Percentiles rank a stretch among this genome's conserved stretches.
Conservation (phyloP, 108 stramenopile genomes). For the Cylindrotheca closterium region DNA sequence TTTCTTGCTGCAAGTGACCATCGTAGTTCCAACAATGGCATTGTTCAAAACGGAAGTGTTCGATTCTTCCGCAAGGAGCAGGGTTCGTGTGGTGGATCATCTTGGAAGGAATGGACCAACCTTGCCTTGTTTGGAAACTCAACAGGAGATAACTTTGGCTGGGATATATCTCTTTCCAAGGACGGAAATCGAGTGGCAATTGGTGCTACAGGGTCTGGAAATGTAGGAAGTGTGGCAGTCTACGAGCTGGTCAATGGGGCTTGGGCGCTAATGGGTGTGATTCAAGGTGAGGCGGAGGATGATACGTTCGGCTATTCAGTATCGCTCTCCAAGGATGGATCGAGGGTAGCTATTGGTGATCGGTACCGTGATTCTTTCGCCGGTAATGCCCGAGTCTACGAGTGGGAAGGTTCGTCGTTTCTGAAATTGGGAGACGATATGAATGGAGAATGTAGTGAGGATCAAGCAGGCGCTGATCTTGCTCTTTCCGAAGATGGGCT, state of each 20-base stretch:
- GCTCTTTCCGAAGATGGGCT: constrained; percentile 36
- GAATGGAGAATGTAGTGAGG: constrained; percentile 21
- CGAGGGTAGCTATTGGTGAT: constrained; percentile 34
- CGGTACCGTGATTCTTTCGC: constrained; percentile 11
- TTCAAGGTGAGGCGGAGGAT: constrained; percentile 16
- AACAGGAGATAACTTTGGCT: background rate
- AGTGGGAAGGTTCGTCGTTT: background rate
- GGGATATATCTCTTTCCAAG: constrained; percentile 10
- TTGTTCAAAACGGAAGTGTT: background rate
- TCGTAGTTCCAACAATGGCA: background rate
- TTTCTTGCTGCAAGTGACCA: background rate
- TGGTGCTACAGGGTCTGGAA: constrained; percentile 16
- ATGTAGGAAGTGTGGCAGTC: constrained; percentile 18
- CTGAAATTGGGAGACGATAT: constrained; percentile 17
- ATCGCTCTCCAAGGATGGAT: constrained; percentile 30
- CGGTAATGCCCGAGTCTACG: constrained; percentile 25
- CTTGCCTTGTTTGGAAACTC: background rate
- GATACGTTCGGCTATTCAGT: constrained; percentile 47
- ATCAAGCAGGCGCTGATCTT: constrained; percentile 31
- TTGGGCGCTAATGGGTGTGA: constrained; percentile 13
- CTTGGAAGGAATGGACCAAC: background rate
- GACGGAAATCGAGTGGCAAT: constrained; percentile 31
- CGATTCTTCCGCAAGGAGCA: background rate
- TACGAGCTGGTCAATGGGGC: constrained; percentile 18
- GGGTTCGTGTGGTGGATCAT: no score